Conservation (phyloP, 1,139 yeast genomes). For the Zygotorulaspora mrakii region DNA sequence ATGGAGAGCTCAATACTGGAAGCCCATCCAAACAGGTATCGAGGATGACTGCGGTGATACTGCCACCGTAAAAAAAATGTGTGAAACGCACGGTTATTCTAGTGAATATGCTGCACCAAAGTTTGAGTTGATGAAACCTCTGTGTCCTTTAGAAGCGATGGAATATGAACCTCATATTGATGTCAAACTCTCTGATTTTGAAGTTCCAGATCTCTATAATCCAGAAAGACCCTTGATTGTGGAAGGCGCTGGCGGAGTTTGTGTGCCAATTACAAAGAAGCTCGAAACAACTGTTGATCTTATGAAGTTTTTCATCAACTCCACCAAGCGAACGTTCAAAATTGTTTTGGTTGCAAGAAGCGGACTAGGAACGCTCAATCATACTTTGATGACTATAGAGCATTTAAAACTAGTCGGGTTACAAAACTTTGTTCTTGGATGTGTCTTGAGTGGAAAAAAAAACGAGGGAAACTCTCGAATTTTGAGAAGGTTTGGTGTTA, state of each 20-base stretch:
- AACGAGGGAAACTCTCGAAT: conserved; percentile 30
- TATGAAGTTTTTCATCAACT: conserved; percentile 21
- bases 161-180: conserved; percentile 20
- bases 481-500: conserved; percentile 21
- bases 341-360: conserved; percentile 36
- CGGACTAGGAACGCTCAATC: conserved; percentile 37
- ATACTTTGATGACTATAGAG: conserved; percentile 35
- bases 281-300: conserved; percentile 31
- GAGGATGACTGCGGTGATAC: conserved; percentile 36
- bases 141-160: conserved; percentile 37
- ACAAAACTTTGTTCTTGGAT: conserved; percentile 25
- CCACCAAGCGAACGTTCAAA: conserved; percentile 18
- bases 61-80: conserved; percentile 19
- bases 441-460: conserved; percentile 32
- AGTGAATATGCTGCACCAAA: conserved; percentile 24
- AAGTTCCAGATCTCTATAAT: conserved; percentile 19
- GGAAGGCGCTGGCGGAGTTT: conserved; percentile 40
- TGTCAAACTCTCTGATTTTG: conserved; percentile 18
- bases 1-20: conserved; percentile 37
- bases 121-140: conserved; percentile 28
- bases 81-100: conserved; percentile 13
- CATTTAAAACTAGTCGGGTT: conserved; percentile 25
- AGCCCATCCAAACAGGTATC: conserved; percentile 38
- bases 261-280: conserved; percentile 33
- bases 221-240: conserved; percentile 24